Evolutionary conservation across 176 grass and related monocot species (phyloP).

Genomic region (Lolium multiflorum): DNA sequence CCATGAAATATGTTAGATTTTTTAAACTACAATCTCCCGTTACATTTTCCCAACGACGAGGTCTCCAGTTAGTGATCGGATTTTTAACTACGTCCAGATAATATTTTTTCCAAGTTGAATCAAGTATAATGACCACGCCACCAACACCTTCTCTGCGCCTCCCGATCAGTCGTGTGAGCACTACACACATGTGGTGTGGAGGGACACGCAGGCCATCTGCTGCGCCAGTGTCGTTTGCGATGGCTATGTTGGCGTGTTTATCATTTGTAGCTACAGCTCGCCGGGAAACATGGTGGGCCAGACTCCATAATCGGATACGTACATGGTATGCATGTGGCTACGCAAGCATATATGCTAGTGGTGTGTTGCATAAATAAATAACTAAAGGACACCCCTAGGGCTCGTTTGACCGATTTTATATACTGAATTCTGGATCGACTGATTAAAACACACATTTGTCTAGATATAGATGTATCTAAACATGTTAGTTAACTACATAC

Average conservation of each 20-base stretch:
- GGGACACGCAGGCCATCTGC: slow-evolving; percentile 31
- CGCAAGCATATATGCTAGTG: neutral
- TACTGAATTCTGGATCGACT: too few relatives aligned
- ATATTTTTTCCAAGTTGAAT: too few relatives aligned
- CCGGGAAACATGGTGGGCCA: slow-evolving; percentile 13
- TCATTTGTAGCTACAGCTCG: slow-evolving; percentile 50
- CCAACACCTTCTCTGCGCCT: neutral
- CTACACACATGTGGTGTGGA: slow-evolving; percentile 53
- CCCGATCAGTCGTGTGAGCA: neutral
- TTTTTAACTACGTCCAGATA: too few relatives aligned
- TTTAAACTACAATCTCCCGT: too few relatives aligned
- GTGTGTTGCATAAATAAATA: neutral
- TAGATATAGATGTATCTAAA: too few relatives aligned
- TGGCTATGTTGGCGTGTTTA: slow-evolving; percentile 14
- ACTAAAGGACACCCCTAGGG: neutral
- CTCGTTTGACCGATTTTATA: neutral
- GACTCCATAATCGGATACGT: slow-evolving; percentile 17
- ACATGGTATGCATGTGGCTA: neutral
- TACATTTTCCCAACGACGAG: too few relatives aligned
- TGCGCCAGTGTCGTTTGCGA: slow-evolving; percentile 24
- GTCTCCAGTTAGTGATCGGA: too few relatives aligned
- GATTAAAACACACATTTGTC: too few relatives aligned
- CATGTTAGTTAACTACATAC: too few relatives aligned
- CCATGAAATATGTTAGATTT: too few relatives aligned
- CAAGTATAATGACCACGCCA: too few relatives aligned